Evolutionary conservation across 164 flowering plant species (phyloP).

Genomic region (Nymphaea thermarum): DNA sequence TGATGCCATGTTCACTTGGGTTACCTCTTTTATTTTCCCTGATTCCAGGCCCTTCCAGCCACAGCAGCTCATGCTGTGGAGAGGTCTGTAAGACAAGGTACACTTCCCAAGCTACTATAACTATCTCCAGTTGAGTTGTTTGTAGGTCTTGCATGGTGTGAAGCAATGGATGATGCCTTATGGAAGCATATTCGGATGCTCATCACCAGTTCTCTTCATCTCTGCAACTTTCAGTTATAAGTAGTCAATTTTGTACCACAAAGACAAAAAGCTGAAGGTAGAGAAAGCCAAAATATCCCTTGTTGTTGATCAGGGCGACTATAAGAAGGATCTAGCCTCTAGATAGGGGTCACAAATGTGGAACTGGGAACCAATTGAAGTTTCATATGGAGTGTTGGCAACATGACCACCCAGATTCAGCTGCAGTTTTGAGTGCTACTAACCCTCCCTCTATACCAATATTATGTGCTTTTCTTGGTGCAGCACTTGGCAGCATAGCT

Average conservation of each 20-base stretch:
- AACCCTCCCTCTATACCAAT: conserved; percentile 27
- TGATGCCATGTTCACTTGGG: too few relatives aligned
- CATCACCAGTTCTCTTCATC: conserved; percentile 81
- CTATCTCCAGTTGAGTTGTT: too few relatives aligned
- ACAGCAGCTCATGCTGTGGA: too few relatives aligned
- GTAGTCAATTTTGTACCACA: conserved; percentile 72
- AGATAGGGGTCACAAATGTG: conserved; percentile 8
- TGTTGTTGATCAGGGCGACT: too few relatives aligned
- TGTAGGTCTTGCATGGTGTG: too few relatives aligned
- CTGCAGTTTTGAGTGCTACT: conserved; percentile 38
- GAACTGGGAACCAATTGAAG: conserved; percentile 8
- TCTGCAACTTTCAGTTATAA: conserved; percentile 85
- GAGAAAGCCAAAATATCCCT: too few relatives aligned
- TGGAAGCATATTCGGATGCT: conserved; percentile 86
- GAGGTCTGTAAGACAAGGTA: too few relatives aligned
- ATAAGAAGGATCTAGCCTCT: too few relatives aligned
- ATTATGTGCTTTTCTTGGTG: conserved; percentile 53
- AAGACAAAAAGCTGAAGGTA: conserved; percentile 31
- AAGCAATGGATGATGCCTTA: conserved; percentile 73
- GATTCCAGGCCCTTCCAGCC: too few relatives aligned
- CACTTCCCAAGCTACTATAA: too few relatives aligned
- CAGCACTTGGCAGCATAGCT: conserved; percentile 56
- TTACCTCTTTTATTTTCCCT: too few relatives aligned
- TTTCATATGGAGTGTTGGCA: conserved; percentile 38
- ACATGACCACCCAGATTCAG: conserved; percentile 55